Evolutionary conservation across 108 stramenopile species (phyloP).

Genomic region (Conticribra guillardii): DNA sequence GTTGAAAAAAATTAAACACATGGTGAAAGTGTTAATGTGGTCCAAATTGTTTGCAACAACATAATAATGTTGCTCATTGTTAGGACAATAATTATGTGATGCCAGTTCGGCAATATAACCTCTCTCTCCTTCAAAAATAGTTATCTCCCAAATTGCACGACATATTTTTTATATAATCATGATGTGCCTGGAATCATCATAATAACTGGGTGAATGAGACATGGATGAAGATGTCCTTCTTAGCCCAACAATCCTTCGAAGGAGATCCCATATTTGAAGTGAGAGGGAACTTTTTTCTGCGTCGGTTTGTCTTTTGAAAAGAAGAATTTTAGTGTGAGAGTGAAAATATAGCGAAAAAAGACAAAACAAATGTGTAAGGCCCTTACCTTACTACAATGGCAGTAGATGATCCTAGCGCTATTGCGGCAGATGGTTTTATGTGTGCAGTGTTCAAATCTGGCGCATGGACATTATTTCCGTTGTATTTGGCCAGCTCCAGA

Average conservation of each 20-base stretch:
- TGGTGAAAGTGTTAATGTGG: too few species aligned
- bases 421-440: constrained; percentile 31
- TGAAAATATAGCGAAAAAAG: not conserved
- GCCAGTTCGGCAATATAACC: too few species aligned
- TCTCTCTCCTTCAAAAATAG: too few species aligned
- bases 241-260: not conserved
- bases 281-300: constrained; percentile 18
- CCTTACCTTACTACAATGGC: constrained; percentile 39
- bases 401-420: constrained; percentile 41
- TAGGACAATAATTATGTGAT: too few species aligned
- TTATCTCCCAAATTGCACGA: too few species aligned
- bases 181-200: not conserved
- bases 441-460: not conserved
- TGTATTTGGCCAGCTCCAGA: not conserved
- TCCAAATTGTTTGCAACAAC: too few species aligned
- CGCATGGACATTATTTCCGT: not conserved
- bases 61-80: too few species aligned
- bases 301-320: constrained; percentile 12
- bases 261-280: constrained; percentile 41
- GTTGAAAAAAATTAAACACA: too few species aligned
- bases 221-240: not conserved
- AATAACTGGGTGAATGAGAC: not conserved
- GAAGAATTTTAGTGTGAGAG: not conserved
- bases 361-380: not conserved
- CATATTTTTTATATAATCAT: not conserved